Evolutionary conservation across 2,329 filamentous ascomycete genomes (phyloP).

Genomic region (Sporothrix pallida): DNA sequence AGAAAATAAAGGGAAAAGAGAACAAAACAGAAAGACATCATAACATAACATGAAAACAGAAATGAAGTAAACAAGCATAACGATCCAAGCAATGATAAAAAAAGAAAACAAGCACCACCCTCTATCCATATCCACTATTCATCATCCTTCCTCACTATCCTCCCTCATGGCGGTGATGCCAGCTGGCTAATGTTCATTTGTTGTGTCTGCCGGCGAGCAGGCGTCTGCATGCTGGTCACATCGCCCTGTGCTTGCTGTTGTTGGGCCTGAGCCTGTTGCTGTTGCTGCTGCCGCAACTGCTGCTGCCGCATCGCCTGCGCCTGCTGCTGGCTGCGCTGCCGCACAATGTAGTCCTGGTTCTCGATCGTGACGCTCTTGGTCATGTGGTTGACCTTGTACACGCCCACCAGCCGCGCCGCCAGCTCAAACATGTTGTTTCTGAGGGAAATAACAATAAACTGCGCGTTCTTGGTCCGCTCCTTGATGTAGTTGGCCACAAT

Average conservation of each 20-base stretch:
- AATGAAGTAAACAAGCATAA: neutral
- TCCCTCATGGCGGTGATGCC: slow-evolving; percentile 34
- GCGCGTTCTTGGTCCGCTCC: slow-evolving; percentile 97
- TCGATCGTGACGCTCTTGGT: slow-evolving; percentile 91
- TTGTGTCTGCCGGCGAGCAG: slow-evolving; percentile 30
- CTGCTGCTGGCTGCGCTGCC: slow-evolving; percentile 45
- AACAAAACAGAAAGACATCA: neutral
- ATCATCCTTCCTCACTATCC: neutral
- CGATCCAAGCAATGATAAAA: neutral
- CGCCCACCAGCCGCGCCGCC: slow-evolving; percentile 90
- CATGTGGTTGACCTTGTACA: slow-evolving; percentile 99
- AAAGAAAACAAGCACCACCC: neutral
- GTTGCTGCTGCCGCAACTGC: slow-evolving; percentile 42
- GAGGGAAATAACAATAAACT: slow-evolving; percentile 97
- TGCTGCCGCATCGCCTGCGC: slow-evolving; percentile 38
- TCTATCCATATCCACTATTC: neutral
- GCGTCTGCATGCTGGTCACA: slow-evolving; percentile 33
- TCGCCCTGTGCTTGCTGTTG: slow-evolving; percentile 43
- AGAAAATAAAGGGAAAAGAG: neutral
- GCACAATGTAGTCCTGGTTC: slow-evolving; percentile 75
- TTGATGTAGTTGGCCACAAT: slow-evolving; percentile 99
- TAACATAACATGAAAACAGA: slow-evolving; percentile 8
- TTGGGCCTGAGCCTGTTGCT: slow-evolving; percentile 13
- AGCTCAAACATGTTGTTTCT: slow-evolving; percentile 99
- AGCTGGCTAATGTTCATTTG: slow-evolving; percentile 33